Evolutionary conservation across 169 alveolate genomes (phyloP), one percentile per base, ranked within the genome.

Genomic region (Cryptosporidium parvum): DNA sequence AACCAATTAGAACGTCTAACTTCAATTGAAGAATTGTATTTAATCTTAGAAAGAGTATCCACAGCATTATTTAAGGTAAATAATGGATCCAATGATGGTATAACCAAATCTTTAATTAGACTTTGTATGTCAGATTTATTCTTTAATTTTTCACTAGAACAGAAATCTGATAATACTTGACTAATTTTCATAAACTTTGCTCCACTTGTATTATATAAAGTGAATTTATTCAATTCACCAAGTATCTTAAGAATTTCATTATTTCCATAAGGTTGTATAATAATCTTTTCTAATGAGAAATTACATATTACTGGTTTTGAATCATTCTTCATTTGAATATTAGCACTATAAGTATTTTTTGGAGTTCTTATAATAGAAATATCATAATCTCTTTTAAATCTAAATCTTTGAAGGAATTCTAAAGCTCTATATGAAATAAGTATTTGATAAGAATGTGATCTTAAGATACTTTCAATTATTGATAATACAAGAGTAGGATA

Each of bases 1-100:
- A 80, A 65, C 87, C 87, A 80, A 16, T 42, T 80, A 9, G 87
- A 80, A 6, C 87, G 53, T 45, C 87, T 59, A n/a, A 61, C 56
- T 31, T 80, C 87, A 16, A 80, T 51, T 0, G 87, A 65, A 21
- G 67, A 80, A 48, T 80, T 37, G 33, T 21, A 61, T 29, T 80
- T 80, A 8, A 80, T 56, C 18, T 61, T 80, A 18, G 87, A 80
- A 4, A 65, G 61, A 16, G 33, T 44, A 1, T 12, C 48, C 3
- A 44, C 45, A 1, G 69, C 75, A 29, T 48, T 80, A 3, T 23
- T 45, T 31, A 80, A 65, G n/a, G 87, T 45, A 0, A 31, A 59
- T 18, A 80, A 5, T 23, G 87, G 87, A 62, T 80, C 87, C 42
- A 80, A 58, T 2, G 87, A 59, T 6, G 87, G 72, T 10, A 59